Conservation (phyloP, 73 alveolate genomes). For the Tetrahymena elliotti region DNA sequence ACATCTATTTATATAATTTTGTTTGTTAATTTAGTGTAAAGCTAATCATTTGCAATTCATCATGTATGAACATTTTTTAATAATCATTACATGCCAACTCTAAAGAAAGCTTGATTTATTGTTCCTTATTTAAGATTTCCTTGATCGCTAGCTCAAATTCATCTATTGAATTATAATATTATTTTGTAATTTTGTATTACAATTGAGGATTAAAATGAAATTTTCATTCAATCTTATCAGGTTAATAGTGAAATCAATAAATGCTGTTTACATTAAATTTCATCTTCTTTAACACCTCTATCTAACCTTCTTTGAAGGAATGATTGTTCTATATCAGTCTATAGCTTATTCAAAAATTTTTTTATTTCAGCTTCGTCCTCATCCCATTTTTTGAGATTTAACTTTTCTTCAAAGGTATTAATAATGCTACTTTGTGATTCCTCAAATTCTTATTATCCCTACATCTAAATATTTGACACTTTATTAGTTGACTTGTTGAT, state of each 20-base stretch:
- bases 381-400: not conserved
- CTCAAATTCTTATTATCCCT: not conserved
- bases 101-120: not conserved
- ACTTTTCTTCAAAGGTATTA: not conserved
- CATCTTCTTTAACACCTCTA: not conserved
- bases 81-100: not conserved
- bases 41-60: not conserved
- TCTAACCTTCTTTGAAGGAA: not conserved
- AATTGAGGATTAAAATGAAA: not conserved
- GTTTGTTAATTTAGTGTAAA: no score
- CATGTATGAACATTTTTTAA: not conserved
- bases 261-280: not conserved
- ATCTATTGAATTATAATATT: not conserved
- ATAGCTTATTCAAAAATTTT: not conserved
- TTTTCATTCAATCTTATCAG: no score
- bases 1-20: not conserved
- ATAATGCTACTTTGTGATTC: not conserved
- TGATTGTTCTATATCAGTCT: not conserved
- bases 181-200: not conserved
- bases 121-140: not conserved
- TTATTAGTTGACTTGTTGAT: not conserved
- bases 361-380: not conserved
- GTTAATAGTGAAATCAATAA: not conserved
- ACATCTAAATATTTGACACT: not conserved
- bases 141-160: not conserved